A percentile compares a stretch with the other conserved stretches of the same genome.
These are phyloP conservation scores for Trichoderma atrobrunneum DNA, from an alignment of 2,329 filamentous ascomycete genomes.

Conservation along the genomic window DNA sequence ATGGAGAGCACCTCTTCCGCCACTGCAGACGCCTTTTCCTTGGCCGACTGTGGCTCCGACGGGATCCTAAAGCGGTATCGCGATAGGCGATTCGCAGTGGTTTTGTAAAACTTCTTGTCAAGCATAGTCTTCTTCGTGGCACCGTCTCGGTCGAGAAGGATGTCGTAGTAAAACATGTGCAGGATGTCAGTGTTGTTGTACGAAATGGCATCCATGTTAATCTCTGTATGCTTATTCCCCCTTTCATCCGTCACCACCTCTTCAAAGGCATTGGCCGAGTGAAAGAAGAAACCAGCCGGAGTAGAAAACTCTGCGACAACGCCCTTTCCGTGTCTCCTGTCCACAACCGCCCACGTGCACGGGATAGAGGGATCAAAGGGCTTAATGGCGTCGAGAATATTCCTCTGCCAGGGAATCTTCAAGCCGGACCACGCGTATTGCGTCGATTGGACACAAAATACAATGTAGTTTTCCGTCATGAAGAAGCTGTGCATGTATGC, in stretches of 20 bases:
- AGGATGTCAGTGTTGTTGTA: conserved; percentile 66
- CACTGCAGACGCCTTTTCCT: conserved; percentile 21
- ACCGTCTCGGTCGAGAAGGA: conserved; percentile 54
- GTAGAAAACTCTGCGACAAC: conserved; percentile 68
- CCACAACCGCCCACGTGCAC: conserved; percentile 72
- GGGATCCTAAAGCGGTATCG: conserved; percentile 45
- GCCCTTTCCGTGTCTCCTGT: conserved; percentile 60
- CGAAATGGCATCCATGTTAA: conserved; percentile 64
- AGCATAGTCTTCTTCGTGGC: conserved; percentile 44
- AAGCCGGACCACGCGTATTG: conserved; percentile 58
- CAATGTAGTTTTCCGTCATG: conserved; percentile 65
- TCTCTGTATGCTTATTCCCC: conserved; percentile 36
- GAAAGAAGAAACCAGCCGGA: conserved; percentile 73
- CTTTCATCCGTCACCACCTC: conserved; percentile 43
- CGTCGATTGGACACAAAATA: conserved; percentile 70
- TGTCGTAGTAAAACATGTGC: conserved; percentile 66
- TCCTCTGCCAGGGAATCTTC: conserved; percentile 61
- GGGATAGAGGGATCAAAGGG: conserved; percentile 56
- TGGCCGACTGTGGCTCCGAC: not conserved
- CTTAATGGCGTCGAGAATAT: conserved; percentile 65
- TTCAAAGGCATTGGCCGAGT: conserved; percentile 75
- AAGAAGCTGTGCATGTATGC: conserved; percentile 86
- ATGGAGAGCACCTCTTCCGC: conserved; percentile 45
- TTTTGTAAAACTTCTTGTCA: conserved; percentile 39
- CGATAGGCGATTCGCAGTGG: conserved; percentile 38